Percentiles rank a stretch among this genome's conserved stretches.
phyloP scores from a whole-genome alignment of 1,284 basidiomycete genomes.

The Ustilago vetiveriae region DNA sequence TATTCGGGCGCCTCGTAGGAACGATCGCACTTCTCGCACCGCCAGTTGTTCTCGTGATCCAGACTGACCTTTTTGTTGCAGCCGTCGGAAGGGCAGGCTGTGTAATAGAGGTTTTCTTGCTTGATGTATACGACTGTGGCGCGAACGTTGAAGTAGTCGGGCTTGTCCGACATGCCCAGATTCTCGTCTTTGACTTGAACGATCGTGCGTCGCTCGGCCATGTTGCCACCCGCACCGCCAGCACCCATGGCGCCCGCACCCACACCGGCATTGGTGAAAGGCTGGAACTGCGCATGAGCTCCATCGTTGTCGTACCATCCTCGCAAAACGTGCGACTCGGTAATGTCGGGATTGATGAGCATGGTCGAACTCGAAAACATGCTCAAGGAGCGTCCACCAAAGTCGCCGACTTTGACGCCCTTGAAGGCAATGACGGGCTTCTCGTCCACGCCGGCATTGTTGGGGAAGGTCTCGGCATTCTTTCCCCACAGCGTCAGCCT shows the following conservation, averaged over 20 bases:
- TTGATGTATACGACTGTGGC: constrained; percentile 92
- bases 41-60: constrained; percentile 76
- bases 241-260: constrained; percentile 40
- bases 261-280: constrained; percentile 68
- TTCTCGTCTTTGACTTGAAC: constrained; percentile 83
- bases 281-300: constrained; percentile 51
- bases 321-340: constrained; percentile 82
- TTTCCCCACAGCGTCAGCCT: constrained; percentile 95
- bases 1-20: constrained; percentile 79
- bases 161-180: constrained; percentile 80
- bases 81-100: constrained; percentile 81
- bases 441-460: constrained; percentile 55
- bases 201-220: constrained; percentile 73
- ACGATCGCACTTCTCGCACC: constrained; percentile 92
- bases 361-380: constrained; percentile 73
- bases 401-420: constrained; percentile 93
- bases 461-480: constrained; percentile 82
- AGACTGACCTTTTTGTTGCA: constrained; percentile 93
- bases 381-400: constrained; percentile 80
- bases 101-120: constrained; percentile 84
- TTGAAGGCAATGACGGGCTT: constrained; percentile 78
- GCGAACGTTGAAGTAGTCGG: constrained; percentile 81
- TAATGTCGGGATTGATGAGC: constrained; percentile 82
- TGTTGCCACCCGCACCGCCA: constrained; percentile 67
- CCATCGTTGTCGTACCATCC: constrained; percentile 78